Conservation (phyloP, 257 asterid genomes). For the Buddleja alternifolia region DNA sequence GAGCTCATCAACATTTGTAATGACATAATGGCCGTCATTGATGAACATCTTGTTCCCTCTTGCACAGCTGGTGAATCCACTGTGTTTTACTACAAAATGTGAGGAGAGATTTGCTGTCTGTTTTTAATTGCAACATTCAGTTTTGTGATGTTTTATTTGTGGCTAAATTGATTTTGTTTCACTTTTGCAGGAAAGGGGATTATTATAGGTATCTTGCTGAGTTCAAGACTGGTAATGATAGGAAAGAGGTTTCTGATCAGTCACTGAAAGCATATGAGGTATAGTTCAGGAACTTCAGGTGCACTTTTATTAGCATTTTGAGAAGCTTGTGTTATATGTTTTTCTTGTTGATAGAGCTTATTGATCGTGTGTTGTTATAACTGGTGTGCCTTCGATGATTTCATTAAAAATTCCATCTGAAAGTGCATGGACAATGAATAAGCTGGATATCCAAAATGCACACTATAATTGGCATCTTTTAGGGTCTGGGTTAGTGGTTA, state of each 20-base stretch:
- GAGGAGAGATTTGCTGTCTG: constrained; percentile 28
- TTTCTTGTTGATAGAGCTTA: neutral
- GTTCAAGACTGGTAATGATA: constrained; percentile 58
- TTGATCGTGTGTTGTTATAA: constrained; percentile 14
- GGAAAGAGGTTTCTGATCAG: constrained; percentile 66
- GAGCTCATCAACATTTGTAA: constrained; percentile 75
- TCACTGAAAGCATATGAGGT: constrained; percentile 74
- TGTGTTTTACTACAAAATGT: constrained; percentile 89
- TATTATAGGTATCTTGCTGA: constrained; percentile 71
- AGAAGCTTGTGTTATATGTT: neutral
- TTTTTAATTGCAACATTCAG: neutral
- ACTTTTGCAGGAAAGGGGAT: constrained; percentile 65
- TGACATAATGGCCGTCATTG: constrained; percentile 76
- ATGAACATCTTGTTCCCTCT: constrained; percentile 87
- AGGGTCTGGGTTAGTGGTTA: constrained; percentile 8
- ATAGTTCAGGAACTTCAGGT: constrained; percentile 7
- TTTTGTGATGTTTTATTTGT: constrained; percentile 14
- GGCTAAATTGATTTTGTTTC: constrained; percentile 26
- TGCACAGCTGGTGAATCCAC: constrained; percentile 76
- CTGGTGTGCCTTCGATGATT: neutral
- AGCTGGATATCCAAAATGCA: constrained; percentile 6
- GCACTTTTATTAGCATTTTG: neutral
- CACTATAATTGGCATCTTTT: neutral
- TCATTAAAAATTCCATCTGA: neutral
- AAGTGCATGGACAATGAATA: neutral